Conservation (phyloP, 768 basidiomycete species). For the Hortiboletus flavorubellus region DNA sequence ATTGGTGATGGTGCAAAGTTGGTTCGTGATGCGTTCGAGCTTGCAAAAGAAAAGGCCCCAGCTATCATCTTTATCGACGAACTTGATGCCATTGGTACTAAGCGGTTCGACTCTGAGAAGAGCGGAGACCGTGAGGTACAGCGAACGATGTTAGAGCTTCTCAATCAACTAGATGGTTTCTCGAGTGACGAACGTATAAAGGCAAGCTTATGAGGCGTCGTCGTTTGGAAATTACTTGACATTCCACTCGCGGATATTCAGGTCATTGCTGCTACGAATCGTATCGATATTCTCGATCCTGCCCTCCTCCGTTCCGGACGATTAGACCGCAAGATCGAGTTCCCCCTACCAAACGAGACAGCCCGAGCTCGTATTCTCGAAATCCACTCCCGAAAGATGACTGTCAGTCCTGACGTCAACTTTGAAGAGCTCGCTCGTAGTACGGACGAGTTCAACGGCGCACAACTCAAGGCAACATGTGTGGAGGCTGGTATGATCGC, state of each 20-base stretch:
- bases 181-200: conserved; percentile 97
- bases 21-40: conserved; percentile 95
- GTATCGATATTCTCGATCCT: conserved; percentile 97
- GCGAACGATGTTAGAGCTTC: conserved; percentile 97
- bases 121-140: conserved; percentile 99
- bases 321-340: conserved; percentile 97
- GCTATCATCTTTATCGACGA: conserved; percentile 99
- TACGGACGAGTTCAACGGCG: conserved; percentile 98
- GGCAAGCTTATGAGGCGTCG: conserved; percentile 38
- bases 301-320: conserved; percentile 98
- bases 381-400: conserved; percentile 97
- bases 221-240: neutral
- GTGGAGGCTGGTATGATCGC: conserved; percentile 99
- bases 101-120: conserved; percentile 98
- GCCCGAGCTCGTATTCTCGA: conserved; percentile 96
- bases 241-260: conserved; percentile 30
- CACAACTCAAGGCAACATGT: conserved; percentile 94
- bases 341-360: conserved; percentile 93
- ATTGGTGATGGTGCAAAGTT: conserved; percentile 99
- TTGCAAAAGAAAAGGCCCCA: conserved; percentile 97
- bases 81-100: conserved; percentile 97
- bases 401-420: conserved; percentile 83
- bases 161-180: conserved; percentile 98
- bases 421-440: conserved; percentile 95
- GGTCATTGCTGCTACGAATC: conserved; percentile 98